A percentile compares a stretch with the other conserved stretches of the same genome.
Conservation (phyloP, 495 filamentous ascomycete genomes). For the Talaromyces ruber region DNA sequence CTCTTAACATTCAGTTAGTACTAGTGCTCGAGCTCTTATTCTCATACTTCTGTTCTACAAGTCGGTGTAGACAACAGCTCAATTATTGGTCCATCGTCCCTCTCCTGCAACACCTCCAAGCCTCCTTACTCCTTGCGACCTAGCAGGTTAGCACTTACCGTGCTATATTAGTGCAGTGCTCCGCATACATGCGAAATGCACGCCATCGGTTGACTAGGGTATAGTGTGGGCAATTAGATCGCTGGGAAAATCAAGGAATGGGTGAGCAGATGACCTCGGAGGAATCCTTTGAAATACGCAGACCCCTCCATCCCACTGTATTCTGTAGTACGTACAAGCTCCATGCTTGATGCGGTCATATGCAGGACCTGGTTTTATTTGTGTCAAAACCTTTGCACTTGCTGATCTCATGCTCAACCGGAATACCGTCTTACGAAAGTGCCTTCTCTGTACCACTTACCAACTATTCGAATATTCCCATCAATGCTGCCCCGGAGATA, state of each 20-base stretch:
- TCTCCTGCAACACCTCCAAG: neutral
- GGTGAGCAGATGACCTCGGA: neutral
- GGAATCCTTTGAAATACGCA: neutral
- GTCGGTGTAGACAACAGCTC: neutral
- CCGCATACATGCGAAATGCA: neutral
- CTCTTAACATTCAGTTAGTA: neutral
- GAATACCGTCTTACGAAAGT: no score
- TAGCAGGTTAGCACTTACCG: neutral
- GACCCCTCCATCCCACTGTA: neutral
- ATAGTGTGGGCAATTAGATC: neutral
- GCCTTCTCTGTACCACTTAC: no score
- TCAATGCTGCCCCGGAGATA: no score
- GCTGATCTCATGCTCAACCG: no score
- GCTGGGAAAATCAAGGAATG: neutral
- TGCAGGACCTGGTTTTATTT: neutral
- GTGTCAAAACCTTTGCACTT: no score
- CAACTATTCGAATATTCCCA: no score
- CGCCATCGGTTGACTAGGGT: neutral
- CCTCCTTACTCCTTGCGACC: neutral
- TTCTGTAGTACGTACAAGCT: neutral
- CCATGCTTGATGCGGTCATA: neutral
- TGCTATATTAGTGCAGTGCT: neutral
- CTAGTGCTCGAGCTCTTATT: neutral
- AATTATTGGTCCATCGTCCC: neutral
- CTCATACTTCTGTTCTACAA: neutral